A percentile compares a stretch with the other conserved stretches of the same genome.
Evolutionary conservation across 2,329 filamentous ascomycete species (phyloP).

Genomic region (Simplicillium sp.): DNA sequence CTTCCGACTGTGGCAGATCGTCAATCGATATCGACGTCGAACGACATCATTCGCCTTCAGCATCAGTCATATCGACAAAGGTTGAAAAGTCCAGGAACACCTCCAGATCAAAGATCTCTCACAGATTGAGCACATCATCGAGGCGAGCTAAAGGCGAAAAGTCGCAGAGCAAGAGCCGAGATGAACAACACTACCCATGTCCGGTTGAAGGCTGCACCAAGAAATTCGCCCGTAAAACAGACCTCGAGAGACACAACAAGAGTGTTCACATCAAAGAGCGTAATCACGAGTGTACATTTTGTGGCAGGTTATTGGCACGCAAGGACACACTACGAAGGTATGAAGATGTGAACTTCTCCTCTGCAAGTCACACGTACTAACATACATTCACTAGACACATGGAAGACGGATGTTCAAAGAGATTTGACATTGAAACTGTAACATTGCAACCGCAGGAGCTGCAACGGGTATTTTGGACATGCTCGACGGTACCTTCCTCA

Average conservation of each 20-base stretch:
- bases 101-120: too few species aligned
- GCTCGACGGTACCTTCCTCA: conserved; percentile 15
- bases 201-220: conserved; percentile 55
- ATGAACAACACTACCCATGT: conserved; percentile 61
- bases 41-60: too few species aligned
- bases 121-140: too few species aligned
- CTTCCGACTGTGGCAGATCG: conserved; percentile 55
- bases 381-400: conserved; percentile 48
- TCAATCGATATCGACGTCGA: conserved; percentile 43
- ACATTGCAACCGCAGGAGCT: too few species aligned
- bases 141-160: conserved; percentile 19
- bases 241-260: conserved; percentile 54
- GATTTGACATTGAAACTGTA: conserved; percentile 45
- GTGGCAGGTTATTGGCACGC: conserved; percentile 62
- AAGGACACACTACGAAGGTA: conserved; percentile 79
- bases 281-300: conserved; percentile 62
- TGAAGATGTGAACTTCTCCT: conserved; percentile 13
- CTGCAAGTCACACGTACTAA: too few species aligned
- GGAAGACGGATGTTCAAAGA: conserved; percentile 65
- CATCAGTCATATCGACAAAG: too few species aligned
- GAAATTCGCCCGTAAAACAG: conserved; percentile 75
- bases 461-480: conserved; percentile 26
- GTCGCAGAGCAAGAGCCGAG: conserved; percentile 64
- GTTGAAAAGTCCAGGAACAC: too few species aligned
- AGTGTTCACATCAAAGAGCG: conserved; percentile 67